Conservation (phyloP, 2,329 filamentous ascomycete genomes). For the Dryadomyces sulphureus region DNA sequence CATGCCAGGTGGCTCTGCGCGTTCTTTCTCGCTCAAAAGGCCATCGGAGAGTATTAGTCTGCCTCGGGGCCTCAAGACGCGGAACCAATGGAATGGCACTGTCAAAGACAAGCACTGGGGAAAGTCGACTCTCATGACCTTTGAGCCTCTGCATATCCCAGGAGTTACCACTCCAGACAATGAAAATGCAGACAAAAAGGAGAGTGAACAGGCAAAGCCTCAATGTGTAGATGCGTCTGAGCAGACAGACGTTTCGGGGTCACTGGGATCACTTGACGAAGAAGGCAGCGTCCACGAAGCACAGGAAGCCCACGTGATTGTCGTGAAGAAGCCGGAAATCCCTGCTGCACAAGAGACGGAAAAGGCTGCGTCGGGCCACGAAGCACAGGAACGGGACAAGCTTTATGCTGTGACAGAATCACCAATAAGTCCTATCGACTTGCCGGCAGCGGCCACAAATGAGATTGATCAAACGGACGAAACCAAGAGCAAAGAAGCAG, state of each 20-base stretch:
- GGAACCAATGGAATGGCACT: background rate
- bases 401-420: no score
- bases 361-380: background rate
- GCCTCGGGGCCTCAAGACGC: background rate
- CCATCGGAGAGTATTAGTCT: background rate
- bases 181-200: background rate
- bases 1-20: background rate
- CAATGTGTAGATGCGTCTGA: no score
- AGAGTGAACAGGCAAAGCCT: no score
- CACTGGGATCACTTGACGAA: conserved; percentile 9
- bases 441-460: no score
- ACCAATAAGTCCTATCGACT: no score
- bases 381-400: background rate
- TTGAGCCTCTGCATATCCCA: background rate
- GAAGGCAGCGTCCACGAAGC: conserved; percentile 15
- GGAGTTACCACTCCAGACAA: background rate
- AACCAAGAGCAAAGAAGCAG: background rate
- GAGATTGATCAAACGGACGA: no score
- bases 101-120: conserved; percentile 1
- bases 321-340: background rate
- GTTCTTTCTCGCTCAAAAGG: background rate
- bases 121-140: background rate
- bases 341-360: no score
- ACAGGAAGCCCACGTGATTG: conserved; percentile 7
- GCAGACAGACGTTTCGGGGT: background rate